Conservation (phyloP, 305 asterid genomes). For the Ilex paraguariensis region DNA sequence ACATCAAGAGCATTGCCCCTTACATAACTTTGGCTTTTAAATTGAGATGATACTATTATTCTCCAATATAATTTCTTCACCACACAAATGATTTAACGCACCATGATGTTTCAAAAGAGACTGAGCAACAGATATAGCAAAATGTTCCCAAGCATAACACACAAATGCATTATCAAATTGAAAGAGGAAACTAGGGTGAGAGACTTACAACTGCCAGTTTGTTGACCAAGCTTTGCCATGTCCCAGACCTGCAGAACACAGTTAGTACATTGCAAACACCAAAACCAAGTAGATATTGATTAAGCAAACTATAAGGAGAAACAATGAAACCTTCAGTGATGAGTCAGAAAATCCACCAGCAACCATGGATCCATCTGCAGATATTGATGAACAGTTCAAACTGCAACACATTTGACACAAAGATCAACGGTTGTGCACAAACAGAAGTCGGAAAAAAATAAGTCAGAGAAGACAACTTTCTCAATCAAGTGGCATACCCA, state of each 20-base stretch:
- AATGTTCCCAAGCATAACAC: too few relatives aligned
- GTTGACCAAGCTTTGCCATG: conserved; percentile 95
- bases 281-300: neutral
- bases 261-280: conserved; percentile 5
- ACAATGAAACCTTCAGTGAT: conserved; percentile 65
- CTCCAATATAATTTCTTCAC: too few relatives aligned
- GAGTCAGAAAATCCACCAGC: conserved; percentile 99
- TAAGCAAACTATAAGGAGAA: neutral
- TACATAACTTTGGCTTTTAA: too few relatives aligned
- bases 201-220: conserved; percentile 52
- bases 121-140: too few relatives aligned
- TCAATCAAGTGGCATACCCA: conserved; percentile 42
- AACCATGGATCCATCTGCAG: conserved; percentile 90
- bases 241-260: conserved; percentile 82
- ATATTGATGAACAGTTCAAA: conserved; percentile 85
- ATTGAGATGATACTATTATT: too few relatives aligned
- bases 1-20: too few relatives aligned
- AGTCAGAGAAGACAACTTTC: neutral
- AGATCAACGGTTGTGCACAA: conserved; percentile 11
- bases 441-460: too few relatives aligned
- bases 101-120: too few relatives aligned
- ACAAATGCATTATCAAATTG: too few relatives aligned
- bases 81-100: too few relatives aligned
- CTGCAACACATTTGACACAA: conserved; percentile 25
- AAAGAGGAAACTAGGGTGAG: neutral